Percentiles rank a stretch among this genome's conserved stretches.
These are phyloP conservation scores for Chaetothyriales sp. DNA, from an alignment of 2,329 filamentous ascomycete genomes.

Conservation along the genomic window DNA sequence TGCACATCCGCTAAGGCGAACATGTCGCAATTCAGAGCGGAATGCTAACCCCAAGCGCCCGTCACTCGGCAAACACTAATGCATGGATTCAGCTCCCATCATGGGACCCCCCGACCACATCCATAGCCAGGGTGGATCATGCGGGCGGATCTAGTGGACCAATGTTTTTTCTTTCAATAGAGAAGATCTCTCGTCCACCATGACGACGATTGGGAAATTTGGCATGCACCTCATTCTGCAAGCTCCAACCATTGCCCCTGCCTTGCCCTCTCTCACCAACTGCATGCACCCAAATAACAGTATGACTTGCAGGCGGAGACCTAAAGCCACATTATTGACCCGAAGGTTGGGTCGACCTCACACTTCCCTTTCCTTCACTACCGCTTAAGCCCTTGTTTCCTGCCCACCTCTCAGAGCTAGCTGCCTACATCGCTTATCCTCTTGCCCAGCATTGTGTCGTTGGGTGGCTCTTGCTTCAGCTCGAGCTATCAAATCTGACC, in stretches of 20 bases:
- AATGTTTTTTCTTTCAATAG: not conserved
- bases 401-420: not conserved
- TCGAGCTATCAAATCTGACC: not conserved
- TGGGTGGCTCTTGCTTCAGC: not conserved
- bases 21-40: constrained; percentile 17
- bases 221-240: not conserved
- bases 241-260: not conserved
- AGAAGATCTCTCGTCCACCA: not conserved
- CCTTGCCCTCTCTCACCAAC: not conserved
- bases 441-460: not conserved
- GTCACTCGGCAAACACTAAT: not conserved
- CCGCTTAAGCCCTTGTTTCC: not conserved
- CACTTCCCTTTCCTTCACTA: not conserved
- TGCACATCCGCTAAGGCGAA: not conserved
- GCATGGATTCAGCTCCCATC: not conserved
- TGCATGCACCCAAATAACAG: not conserved
- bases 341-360: not conserved
- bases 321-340: not conserved
- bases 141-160: not conserved
- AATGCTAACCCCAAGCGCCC: constrained; percentile 1
- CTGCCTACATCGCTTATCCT: not conserved
- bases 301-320: not conserved
- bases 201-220: not conserved
- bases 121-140: not conserved
- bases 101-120: not conserved